Percentiles rank a stretch among this genome's conserved stretches.
These are phyloP conservation scores for Sugiyamaella qingdaonensis DNA, from an alignment of 805 yeast species.

Conservation along the genomic window DNA sequence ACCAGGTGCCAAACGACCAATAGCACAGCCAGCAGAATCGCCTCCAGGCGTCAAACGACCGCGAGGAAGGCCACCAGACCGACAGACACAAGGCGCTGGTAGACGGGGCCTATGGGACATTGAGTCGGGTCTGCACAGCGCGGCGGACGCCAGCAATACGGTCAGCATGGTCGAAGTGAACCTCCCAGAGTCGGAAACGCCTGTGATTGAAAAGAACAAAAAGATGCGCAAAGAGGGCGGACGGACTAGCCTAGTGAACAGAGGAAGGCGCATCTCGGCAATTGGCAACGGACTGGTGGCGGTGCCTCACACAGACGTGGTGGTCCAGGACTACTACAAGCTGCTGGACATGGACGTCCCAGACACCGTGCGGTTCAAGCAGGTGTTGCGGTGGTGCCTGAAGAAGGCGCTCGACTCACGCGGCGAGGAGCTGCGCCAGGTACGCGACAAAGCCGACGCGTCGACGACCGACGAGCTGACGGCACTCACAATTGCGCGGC, in stretches of 20 bases:
- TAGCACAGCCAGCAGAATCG: background rate
- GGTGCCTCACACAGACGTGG: constrained; percentile 61
- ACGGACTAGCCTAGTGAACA: constrained; percentile 31
- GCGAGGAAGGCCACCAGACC: background rate
- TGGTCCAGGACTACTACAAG: constrained; percentile 52
- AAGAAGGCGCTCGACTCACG: constrained; percentile 42
- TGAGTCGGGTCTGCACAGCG: background rate
- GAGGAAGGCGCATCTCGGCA: constrained; percentile 72
- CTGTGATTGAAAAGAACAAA: constrained; percentile 37
- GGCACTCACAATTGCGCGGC: constrained; percentile 45
- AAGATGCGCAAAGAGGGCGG: constrained; percentile 28
- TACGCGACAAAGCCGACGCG: constrained; percentile 27
- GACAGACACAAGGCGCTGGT: background rate
- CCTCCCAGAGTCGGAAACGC: constrained; percentile 32
- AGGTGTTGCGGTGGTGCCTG: constrained; percentile 63
- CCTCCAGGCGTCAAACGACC: background rate
- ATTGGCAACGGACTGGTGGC: constrained; percentile 63
- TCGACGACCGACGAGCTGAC: constrained; percentile 25
- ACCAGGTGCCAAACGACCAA: background rate
- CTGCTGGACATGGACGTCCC: constrained; percentile 59
- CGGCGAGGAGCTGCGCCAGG: constrained; percentile 16
- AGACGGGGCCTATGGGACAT: background rate
- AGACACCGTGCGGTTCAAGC: constrained; percentile 70
- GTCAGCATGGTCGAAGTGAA: constrained; percentile 3
- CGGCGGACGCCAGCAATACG: background rate